Evolutionary conservation across 371 early-diverging fungal genomes (phyloP), one percentile per base, ranked within the genome.

Genomic region (Capillidium rhysosporum): DNA sequence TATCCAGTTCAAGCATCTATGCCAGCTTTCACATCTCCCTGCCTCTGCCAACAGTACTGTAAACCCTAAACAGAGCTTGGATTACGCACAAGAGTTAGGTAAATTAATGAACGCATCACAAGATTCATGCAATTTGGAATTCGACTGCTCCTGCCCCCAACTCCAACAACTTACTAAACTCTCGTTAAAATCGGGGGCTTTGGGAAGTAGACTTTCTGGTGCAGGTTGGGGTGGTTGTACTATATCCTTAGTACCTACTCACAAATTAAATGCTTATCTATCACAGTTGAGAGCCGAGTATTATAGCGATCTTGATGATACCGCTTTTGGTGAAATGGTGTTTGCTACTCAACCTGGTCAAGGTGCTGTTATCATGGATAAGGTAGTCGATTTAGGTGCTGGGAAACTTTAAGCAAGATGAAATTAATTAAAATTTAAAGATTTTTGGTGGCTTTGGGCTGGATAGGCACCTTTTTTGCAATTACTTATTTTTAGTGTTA

Each of bases 161-260:
- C 61, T 95, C 30, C 82, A 95, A 47, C 75, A 82, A 49, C 62
- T 96, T n/a, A 80, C 81, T 38, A 58, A 61, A 1, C 63, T 90
- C 31, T 67, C 83, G 75, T 29, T 79, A 72, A 39, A 29, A 14
- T 2, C 54, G 51, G 91, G 94, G 10, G 77, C 90, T 0, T 65
- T 69, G 41, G 92, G 92, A 16, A 80, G 85, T 21, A 67, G 93
- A 41, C 69, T 92, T 39, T 90, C 88, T 16, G 93, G 94, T 31
- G 96, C 94, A 45, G 96, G 95, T 7, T 96, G 94, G 94, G 96
- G 93, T 55, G 94, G 94, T 28, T 86, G 89, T 59, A 81, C 90
- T 0, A 88, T 95, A 24, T 82, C 82, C 45, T 67, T 93, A 56
- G 83, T 91, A 0, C 66, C 77, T 21, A 80, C 72, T 57, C 69